Evolutionary conservation across 352 stramenopile species (phyloP).

Genomic region (Thalassiosira hispida): DNA sequence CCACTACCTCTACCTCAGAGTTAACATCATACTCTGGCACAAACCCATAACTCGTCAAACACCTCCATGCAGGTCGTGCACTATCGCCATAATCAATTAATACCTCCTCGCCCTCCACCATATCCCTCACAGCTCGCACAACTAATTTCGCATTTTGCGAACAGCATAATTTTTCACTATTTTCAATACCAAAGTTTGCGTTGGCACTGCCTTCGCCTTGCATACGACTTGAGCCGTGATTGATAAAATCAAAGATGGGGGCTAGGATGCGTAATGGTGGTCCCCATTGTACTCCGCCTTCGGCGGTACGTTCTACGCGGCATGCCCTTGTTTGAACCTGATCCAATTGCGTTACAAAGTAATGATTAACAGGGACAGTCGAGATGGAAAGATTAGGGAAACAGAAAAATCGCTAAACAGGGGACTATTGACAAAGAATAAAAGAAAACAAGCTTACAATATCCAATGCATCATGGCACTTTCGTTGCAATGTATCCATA

Average conservation of each 20-base stretch:
- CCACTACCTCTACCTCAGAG: neutral
- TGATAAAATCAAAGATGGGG: conserved; percentile 82
- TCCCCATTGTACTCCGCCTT: conserved; percentile 45
- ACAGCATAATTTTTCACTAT: conserved; percentile 38
- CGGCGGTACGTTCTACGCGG: conserved; percentile 36
- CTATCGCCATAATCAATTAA: conserved; percentile 76
- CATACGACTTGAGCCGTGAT: conserved; percentile 59
- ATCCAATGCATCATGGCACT: conserved; percentile 64
- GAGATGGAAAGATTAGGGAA: neutral
- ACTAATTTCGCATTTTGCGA: conserved; percentile 53
- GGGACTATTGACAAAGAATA: no score
- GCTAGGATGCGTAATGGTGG: conserved; percentile 61
- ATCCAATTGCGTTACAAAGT: neutral
- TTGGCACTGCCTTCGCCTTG: conserved; percentile 40
- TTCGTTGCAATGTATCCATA: conserved; percentile 2
- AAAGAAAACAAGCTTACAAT: conserved; percentile 25
- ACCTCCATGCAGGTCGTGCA: conserved; percentile 65
- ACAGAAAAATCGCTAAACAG: no score
- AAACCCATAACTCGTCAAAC: conserved; percentile 78
- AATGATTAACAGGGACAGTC: no score
- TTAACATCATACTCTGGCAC: conserved; percentile 54
- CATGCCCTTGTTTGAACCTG: conserved; percentile 71
- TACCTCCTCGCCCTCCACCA: conserved; percentile 56
- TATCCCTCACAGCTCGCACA: conserved; percentile 53
- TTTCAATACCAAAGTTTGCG: conserved; percentile 66